Evolutionary conservation across 768 basidiomycete genomes (phyloP), one percentile per base, ranked within the genome.

Genomic region (Kwoniella pini): DNA sequence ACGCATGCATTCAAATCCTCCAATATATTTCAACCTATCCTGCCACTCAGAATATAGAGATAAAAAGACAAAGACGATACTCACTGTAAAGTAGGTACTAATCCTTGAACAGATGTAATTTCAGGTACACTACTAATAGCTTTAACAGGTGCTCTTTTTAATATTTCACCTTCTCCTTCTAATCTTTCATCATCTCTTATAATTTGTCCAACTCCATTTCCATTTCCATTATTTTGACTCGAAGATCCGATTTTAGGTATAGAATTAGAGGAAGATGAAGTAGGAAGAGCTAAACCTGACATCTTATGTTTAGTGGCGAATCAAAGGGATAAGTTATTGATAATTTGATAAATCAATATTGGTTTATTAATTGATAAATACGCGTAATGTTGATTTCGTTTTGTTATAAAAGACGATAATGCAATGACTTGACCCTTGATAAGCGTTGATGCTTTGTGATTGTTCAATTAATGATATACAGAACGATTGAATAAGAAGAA

Each of bases 91-190:
- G 93, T 97, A n/a, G 95, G 96, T 7, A 98, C 95, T 70, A 98
- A 94, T 60, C 95, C 96, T 79, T 96, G 91, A 17, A 95, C 93
- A 42, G 92, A 91, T 15, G 93, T 96, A 69, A 97, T 95, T 77
- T 95, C 74, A 56, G 74, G 74, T 11, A 77, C 76, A 39, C 69
- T 62, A 12, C 55, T 62, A 19, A 65, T 46, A 15, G 63, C 66
- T 49, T 66, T 65, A 3, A 39, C 27, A 17, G 64, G 49, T 24
- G 52, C 46, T 51, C 60, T 42, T 44, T 49, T 70, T 44, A 54
- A 30, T 24, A 36, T 55, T 49, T 58, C 46, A 19, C 57, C 42
- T 51, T 54, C 58, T 24, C 58, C 51, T 19, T 51, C 63, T 44
- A 50, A 44, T 39, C 33, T 49, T 22, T 50, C 45, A 30, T 54